Percentiles rank a stretch among this genome's conserved stretches.
phyloP scores from a whole-genome alignment of 257 asterid species.

The Ehretia macrophylla region DNA sequence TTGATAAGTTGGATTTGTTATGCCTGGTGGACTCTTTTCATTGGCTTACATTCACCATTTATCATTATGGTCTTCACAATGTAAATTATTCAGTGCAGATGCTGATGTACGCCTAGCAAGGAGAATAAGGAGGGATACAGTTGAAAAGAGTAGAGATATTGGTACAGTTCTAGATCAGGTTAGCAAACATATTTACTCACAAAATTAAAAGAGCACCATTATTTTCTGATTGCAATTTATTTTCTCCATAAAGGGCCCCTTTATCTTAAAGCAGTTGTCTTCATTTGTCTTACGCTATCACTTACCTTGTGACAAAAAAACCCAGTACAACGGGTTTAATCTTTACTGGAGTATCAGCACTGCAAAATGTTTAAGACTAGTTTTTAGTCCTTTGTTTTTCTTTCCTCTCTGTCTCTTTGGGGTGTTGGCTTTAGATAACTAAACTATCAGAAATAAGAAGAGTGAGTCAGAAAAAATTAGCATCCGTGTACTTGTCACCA shows the following conservation, averaged over 20 bases:
- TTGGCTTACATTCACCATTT: conserved; percentile 6
- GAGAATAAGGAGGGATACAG: conserved; percentile 96
- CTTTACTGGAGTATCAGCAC: too few relatives aligned
- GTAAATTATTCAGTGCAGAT: conserved; percentile 64
- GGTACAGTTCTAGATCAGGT: conserved; percentile 94
- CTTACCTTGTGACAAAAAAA: too few relatives aligned
- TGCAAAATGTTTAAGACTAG: too few relatives aligned
- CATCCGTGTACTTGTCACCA: background rate
- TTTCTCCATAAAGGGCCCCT: background rate
- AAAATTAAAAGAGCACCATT: background rate
- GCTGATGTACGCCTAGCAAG: conserved; percentile 98
- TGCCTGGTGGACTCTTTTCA: background rate
- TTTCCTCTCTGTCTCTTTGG: too few relatives aligned
- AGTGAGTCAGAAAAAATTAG: background rate
- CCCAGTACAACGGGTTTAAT: too few relatives aligned
- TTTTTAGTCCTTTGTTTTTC: too few relatives aligned
- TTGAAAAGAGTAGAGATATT: conserved; percentile 88
- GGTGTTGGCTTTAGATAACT: too few relatives aligned
- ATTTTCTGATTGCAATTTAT: background rate
- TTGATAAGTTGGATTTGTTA: too few relatives aligned
- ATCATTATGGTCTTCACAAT: conserved; percentile 31
- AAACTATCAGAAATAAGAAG: background rate
- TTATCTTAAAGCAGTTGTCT: background rate
- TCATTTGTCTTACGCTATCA: too few relatives aligned
- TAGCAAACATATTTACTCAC: conserved; percentile 15